Percentiles rank a stretch among this genome's conserved stretches.
phyloP scores from a whole-genome alignment of 257 asterid species.

The Capsicum rhomboideum region DNA sequence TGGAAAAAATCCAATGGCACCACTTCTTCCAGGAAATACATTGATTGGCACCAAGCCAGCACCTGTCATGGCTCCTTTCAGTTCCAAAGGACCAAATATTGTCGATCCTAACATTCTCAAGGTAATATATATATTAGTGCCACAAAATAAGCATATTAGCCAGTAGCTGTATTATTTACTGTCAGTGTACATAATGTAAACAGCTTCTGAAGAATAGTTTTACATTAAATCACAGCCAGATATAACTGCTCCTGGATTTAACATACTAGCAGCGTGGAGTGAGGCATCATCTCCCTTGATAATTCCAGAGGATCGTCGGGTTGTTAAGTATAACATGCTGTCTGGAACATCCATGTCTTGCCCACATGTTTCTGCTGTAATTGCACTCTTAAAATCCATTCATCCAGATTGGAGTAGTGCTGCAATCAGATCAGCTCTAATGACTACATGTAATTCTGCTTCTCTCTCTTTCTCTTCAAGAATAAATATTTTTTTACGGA shows the following conservation, averaged over 20 bases:
- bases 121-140: conserved; percentile 12
- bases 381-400: conserved; percentile 37
- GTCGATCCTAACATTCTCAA: conserved; percentile 36
- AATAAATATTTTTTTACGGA: no score
- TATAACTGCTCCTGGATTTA: conserved; percentile 33
- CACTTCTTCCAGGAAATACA: conserved; percentile 15
- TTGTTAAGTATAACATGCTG: conserved; percentile 15
- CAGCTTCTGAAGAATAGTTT: background rate
- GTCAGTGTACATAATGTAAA: background rate
- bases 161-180: no score
- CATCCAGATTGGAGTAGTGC: conserved; percentile 55
- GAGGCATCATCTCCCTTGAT: conserved; percentile 25
- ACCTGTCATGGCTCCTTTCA: conserved; percentile 36
- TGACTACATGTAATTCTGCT: conserved; percentile 28
- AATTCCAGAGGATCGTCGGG: conserved; percentile 9
- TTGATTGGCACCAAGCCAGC: conserved; percentile 21
- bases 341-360: conserved; percentile 55
- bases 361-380: conserved; percentile 39
- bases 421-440: conserved; percentile 42
- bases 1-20: conserved; percentile 11
- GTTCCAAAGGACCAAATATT: conserved; percentile 22
- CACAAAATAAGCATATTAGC: background rate
- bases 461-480: background rate
- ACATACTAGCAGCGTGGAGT: conserved; percentile 40
- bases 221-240: conserved; percentile 18